phyloP scores from a whole-genome alignment of 169 alveolate genomes.

The Plasmodium vinckei region DNA sequence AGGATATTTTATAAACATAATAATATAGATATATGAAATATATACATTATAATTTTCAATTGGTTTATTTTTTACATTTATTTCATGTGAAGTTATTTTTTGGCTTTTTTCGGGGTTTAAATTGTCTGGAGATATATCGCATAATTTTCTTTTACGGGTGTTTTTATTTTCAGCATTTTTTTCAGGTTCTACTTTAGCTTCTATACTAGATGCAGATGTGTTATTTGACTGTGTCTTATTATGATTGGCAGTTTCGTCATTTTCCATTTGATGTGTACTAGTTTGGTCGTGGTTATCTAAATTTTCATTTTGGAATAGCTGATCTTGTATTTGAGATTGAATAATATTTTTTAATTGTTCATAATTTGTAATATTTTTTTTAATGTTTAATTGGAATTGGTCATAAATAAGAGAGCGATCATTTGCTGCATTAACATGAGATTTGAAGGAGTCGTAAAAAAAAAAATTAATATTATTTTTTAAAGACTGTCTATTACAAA shows the following conservation, averaged over 20 bases:
- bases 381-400: constrained; percentile 20
- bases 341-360: constrained; percentile 16
- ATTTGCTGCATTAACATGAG: background rate
- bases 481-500: constrained; percentile 60
- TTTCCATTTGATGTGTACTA: background rate
- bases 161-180: background rate
- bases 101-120: background rate
- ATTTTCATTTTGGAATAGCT: background rate
- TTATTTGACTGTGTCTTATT: background rate
- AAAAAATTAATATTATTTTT: constrained; percentile 46
- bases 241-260: background rate
- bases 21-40: constrained; percentile 28
- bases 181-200: background rate
- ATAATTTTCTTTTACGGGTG: constrained; percentile 2
- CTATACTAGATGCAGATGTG: background rate
- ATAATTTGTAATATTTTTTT: constrained; percentile 38
- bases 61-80: background rate
- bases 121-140: background rate
- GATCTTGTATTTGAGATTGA: background rate
- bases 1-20: constrained; percentile 27
- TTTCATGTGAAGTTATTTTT: background rate
- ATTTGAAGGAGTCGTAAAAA: constrained; percentile 19
- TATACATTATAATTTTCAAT: constrained; percentile 23
- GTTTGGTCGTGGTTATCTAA: background rate
- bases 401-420: constrained; percentile 6